Base-by-base conservation (phyloP, 2,329 filamentous ascomycete genomes). In the Sordariomycetes sp. region DNA sequence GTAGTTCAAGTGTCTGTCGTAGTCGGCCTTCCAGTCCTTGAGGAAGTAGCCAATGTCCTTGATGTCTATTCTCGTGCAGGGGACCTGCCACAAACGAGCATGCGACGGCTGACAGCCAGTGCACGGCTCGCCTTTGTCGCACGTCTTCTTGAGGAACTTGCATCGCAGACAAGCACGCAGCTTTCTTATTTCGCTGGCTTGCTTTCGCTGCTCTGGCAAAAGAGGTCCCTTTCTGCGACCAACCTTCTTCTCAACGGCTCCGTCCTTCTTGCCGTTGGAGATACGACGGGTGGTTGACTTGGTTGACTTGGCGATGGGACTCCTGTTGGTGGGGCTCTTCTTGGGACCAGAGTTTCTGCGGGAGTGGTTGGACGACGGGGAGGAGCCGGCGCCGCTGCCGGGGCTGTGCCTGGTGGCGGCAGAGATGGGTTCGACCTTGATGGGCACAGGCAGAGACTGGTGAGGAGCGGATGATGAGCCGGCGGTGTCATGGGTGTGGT, bases 81-180 rank as follows among this genome's bases (percentile, higher is more conserved):
- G 90, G 29, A 96, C 90, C 63, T 95, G 88, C 90, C 90, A 96
- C 34, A 96, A 71, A 43, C 90, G 81, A 42, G 90, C 90, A 58
- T 96, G 90, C 15, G 88, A 94, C 33, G 90, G 90, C 64, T 94
- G 85, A 66, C 90, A 96, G 31, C 90, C 90, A 49, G 82, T 84
- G 61, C 90, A 96, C 38, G 90, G 90, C 65, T 95, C 88, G 43
- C 90, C 90, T 68, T 93, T 95, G 61, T 96, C 90, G 55, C 90
- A 96, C 32, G 90, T 95, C 75, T 96, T 96, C 75, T 96, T 96
- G 57, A 96, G 71, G 68, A 95, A 96, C 66, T 95, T 95, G 75
- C 90, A 96, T 45, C 90, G 81, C 48, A 96, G 68, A 58, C 90
- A 96, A 31, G 90, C 90, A 53, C 90, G 76, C 48, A 95, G 69